Percentiles rank a stretch among this genome's conserved stretches.
Conservation (phyloP, 768 basidiomycete genomes). For the Tephrocybe sp. region DNA sequence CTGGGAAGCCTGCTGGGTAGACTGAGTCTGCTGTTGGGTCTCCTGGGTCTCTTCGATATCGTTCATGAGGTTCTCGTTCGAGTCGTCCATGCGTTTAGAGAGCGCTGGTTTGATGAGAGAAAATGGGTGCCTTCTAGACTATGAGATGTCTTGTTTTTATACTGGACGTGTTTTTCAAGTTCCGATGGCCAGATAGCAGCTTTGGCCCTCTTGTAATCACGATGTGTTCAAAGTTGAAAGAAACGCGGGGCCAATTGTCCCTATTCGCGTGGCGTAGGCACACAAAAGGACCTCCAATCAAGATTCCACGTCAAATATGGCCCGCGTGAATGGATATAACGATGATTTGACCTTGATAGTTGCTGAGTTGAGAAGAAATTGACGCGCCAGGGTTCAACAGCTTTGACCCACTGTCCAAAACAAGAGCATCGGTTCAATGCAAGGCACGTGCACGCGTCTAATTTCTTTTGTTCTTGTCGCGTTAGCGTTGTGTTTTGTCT, state of each 20-base stretch:
- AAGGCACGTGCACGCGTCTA: constrained; percentile 15
- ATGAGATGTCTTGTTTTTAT: constrained; percentile 21
- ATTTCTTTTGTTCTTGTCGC: neutral
- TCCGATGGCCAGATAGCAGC: constrained; percentile 20
- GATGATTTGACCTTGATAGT: constrained; percentile 1
- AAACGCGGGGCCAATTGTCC: constrained; percentile 1
- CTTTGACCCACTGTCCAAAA: constrained; percentile 6
- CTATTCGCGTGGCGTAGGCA: constrained; percentile 2
- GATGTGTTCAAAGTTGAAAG: constrained; percentile 15
- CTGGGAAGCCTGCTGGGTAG: constrained; percentile 45
- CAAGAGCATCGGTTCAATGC: neutral
- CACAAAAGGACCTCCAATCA: constrained; percentile 3
- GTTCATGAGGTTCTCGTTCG: constrained; percentile 15
- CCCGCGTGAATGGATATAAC: neutral
- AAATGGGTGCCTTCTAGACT: neutral
- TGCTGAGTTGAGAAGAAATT: neutral
- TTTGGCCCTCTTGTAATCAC: constrained; percentile 16
- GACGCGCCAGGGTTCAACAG: constrained; percentile 1
- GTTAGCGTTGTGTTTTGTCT: neutral
- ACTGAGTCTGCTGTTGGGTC: constrained; percentile 41
- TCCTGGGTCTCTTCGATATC: constrained; percentile 30
- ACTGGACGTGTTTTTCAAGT: constrained; percentile 31
- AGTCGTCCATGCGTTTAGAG: constrained; percentile 13
- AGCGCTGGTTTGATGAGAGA: neutral
- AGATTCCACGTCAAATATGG: constrained; percentile 1